Base-by-base conservation (phyloP, 176 grass and related monocot species). In the Luzula sylvatica region DNA sequence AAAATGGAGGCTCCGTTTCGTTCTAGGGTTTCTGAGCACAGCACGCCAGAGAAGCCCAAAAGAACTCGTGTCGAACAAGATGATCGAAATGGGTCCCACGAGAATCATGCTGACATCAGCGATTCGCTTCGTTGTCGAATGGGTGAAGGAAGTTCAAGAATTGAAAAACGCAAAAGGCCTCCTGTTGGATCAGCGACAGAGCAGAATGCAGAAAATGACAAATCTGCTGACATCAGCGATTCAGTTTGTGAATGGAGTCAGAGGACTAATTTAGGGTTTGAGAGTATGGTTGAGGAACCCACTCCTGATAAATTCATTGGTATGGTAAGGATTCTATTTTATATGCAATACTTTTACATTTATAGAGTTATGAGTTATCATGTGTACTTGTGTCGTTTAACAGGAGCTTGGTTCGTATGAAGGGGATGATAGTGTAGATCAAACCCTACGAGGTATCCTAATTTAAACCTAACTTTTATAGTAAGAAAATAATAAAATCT, bases 361-460 rank as follows among this genome's bases (percentile, higher is more conserved):
- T 61, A 7, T 61, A 3, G 11, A 61, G 22, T 13, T 11, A 46
- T 3, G 42, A 38, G 43, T 4, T 46, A 16, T 0, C 1, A 38
- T 61, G 21, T n/a, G 7, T 44, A 24, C 16, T 26, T 61, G 11
- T 45, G 39, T 61, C 40, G 25, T 46, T 19, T 8, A 46, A 29
- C 77, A 82, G 80, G 74, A 88, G 58, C 57, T 82, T 67, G 63
- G 50, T 24, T 67, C 61, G 20, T 19, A 76, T 55, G 74, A 78
- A 56, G 58, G 35, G 21, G 21, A 56, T 58, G 9, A 20, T 47
- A 46, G 26, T 67, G 59, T 18, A 48, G 42, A 64, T 46, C 24
- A 64, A 42, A 45, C 22, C 2, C 3, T 18, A 47, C 15, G 29
- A 48, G 59, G 43, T 64, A 35, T 9, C n/a, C 30, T 35, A 35